These are phyloP conservation scores for Agastache rugosa DNA, from an alignment of 257 asterid genomes.

Conservation along the genomic window DNA sequence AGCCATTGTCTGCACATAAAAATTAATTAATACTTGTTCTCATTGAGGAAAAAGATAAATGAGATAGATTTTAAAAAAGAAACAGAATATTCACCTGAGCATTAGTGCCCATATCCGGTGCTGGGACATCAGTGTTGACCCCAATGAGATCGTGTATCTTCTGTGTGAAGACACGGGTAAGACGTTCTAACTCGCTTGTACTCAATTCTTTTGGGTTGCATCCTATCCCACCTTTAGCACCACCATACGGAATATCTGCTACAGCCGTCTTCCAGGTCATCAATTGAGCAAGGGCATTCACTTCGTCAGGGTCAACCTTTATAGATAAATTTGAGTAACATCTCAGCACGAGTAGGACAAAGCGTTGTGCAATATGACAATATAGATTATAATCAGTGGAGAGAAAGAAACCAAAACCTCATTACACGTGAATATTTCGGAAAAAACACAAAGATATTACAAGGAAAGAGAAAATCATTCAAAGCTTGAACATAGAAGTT, in stretches of 20 bases:
- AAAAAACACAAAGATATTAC: constrained; percentile 4
- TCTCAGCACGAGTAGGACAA: constrained; percentile 29
- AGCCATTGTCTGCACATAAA: constrained; percentile 87
- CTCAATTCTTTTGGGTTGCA: constrained; percentile 81
- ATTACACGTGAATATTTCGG: background rate
- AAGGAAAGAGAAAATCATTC: background rate
- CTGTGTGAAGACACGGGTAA: constrained; percentile 95
- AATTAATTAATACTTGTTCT: constrained; percentile 14
- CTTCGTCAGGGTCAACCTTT: constrained; percentile 96
- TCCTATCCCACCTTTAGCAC: constrained; percentile 98
- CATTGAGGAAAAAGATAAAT: constrained; percentile 12
- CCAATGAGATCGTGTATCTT: constrained; percentile 96
- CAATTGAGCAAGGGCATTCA: constrained; percentile 96
- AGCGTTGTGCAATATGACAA: background rate
- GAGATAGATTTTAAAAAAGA: background rate
- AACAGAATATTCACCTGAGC: constrained; percentile 65
- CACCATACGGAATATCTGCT: constrained; percentile 91
- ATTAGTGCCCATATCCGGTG: constrained; percentile 99
- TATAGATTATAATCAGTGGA: background rate
- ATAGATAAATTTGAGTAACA: constrained; percentile 25
- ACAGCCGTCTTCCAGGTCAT: constrained; percentile 99
- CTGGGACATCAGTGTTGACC: constrained; percentile 89
- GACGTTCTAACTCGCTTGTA: constrained; percentile 84
- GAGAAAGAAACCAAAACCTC: background rate
- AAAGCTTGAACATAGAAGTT: background rate